Base-by-base conservation (phyloP, 495 filamentous ascomycete genomes). In the Penicillium bovifimosum region DNA sequence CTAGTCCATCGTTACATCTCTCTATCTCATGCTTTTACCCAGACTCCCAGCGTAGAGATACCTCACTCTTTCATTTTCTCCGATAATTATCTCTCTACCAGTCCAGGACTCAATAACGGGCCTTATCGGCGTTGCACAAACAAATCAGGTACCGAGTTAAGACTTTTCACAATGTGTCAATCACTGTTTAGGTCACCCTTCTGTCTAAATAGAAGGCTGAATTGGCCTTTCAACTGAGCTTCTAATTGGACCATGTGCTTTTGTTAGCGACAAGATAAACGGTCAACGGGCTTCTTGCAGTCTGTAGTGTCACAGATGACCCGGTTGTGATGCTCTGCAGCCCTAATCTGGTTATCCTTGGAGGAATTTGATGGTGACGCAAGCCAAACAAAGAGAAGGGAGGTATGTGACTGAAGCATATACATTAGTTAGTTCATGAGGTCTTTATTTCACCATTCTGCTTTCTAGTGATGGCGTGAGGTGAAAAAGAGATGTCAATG, bases 61-160 rank as follows among this genome's bases (percentile, higher is more conserved):
- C 18, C 31, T 32, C n/a, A 50, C 27, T 41, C 13, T 9, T 24
- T 39, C 26, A 20, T 52, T 60, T 54, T 55, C 42, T 55, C 57
- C 53, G 53, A 60, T 13, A 33, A 38, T 32, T 18, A 17, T 56
- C 31, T 56, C 36, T 27, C 43, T 29, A 54, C 50, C 34, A 34
- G 59, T 50, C 53, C 31, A 28, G 43, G 50, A 50, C 48, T 9
- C 31, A 64, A 62, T 55, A 17, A 43, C 39, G n/a, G n/a, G n/a
- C n/a, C n/a, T n/a, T 43, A 10, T 10, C 36, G 54, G 34, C 44
- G 62, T 64, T 35, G 46, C 44, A 64, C 59, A 51, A 55, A 55
- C 52, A 49, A 39, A 57, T 64, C 59, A 62, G 62, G 62, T 60
- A 62, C 56, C 45, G 53, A 62, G 46, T 51, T 51, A 56, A 41